Evolutionary conservation across 2,329 filamentous ascomycete genomes (phyloP), one percentile per base, ranked within the genome.

Genomic region (Metarhizium humberi): DNA sequence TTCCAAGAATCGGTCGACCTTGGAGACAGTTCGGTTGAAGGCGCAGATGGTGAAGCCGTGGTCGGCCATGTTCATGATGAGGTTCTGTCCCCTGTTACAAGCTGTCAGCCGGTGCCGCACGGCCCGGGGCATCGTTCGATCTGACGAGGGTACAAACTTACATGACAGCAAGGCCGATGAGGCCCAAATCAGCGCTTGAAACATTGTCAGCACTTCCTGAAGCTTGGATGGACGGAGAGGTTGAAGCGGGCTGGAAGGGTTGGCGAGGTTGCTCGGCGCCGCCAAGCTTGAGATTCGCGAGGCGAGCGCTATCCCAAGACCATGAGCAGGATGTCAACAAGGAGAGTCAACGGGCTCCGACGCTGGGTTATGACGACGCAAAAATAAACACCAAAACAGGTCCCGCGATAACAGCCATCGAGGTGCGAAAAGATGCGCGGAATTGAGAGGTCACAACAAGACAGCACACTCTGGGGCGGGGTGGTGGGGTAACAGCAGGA

Each of bases 11-110:
- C 82, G 82, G 80, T 97, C 92, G 75, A 99, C 94, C 86, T 99
- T 99, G 77, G 90, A 85, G 66, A 96, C 90, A 67, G 94, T 99
- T 76, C 94, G 89, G 87, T 99, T 99, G 86, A 88, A 99, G 66
- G 92, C 94, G 76, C 92, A 88, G 70, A 99, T 90, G 72, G 90
- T 97, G 85, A 95, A 97, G 70, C 92, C 88, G 68, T 92, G 85
- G 74, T 94, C 89, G 67, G 89, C 89, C 78, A 87, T 89, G 76
- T 94, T 94, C 70, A 94, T 76, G 74, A 94, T 92, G 76, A 94
- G 78, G 79, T 92, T 94, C 80, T 92, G 87, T 73, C 81, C 83
- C 83, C 80, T 82, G 60, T 34, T 42, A 14, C 52, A 55, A 54
- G 53, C 20, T 25, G 45, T 54, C 40, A 56, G 54, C 36, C n/a